Percentiles rank a stretch among this genome's conserved stretches.
phyloP scores from a whole-genome alignment of 805 yeast genomes.

The Monosporozyma yasuniensis region DNA sequence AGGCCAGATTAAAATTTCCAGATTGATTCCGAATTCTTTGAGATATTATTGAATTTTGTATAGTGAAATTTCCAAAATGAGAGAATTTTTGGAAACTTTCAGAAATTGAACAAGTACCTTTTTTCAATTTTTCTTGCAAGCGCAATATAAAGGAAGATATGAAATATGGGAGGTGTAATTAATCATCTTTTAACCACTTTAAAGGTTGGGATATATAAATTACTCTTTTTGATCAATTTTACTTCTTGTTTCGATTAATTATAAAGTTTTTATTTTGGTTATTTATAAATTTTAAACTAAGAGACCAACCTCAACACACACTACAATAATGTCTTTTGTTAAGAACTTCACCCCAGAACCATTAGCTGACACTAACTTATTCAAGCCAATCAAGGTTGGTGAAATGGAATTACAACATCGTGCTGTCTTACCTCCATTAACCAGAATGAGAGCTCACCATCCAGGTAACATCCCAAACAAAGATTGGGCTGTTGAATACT shows the following conservation, averaged over 20 bases:
- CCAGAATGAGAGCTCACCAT: constrained; percentile 34
- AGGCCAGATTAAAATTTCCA: too few species aligned
- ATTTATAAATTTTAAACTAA: too few species aligned
- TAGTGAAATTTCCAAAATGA: not conserved
- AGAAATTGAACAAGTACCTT: not conserved
- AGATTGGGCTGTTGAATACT: constrained; percentile 44
- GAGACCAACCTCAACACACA: not conserved
- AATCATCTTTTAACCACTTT: too few species aligned
- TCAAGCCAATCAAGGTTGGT: constrained; percentile 40
- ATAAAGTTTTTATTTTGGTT: too few species aligned
- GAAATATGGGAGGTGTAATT: not conserved
- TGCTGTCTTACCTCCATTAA: constrained; percentile 37
- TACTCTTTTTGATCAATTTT: too few species aligned
- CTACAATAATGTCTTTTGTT: constrained; percentile 15
- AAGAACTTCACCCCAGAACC: constrained; percentile 22
- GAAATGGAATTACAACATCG: constrained; percentile 31
- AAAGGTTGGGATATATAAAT: too few species aligned
- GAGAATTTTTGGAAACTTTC: not conserved
- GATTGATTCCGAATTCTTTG: too few species aligned
- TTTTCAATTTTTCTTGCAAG: not conserved
- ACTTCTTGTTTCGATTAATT: too few species aligned
- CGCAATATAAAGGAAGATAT: not conserved
- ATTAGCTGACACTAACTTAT: constrained; percentile 31
- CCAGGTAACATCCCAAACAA: constrained; percentile 35
- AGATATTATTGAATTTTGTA: too few species aligned